Percentiles rank a stretch among this genome's conserved stretches.
Evolutionary conservation across 768 basidiomycete species (phyloP).

Genomic region (Dioszegia crocea): DNA sequence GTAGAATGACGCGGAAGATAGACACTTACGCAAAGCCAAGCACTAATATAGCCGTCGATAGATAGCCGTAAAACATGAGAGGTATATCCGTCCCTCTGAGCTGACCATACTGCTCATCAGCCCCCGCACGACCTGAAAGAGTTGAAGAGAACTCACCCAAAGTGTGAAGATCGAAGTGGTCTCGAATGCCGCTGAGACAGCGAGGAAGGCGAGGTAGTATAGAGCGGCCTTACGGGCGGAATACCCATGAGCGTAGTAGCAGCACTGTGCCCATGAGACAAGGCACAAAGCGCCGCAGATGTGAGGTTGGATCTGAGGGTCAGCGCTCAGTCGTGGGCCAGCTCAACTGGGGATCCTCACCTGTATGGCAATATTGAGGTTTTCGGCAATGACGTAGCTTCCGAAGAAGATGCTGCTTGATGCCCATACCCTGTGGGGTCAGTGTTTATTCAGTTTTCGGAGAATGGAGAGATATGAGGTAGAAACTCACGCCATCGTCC

Average conservation of each 20-base stretch:
- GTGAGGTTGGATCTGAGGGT: constrained; percentile 37
- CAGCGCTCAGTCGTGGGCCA: background rate
- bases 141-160: constrained; percentile 49
- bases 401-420: constrained; percentile 60
- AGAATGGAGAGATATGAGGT: background rate
- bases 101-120: constrained; percentile 48
- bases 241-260: constrained; percentile 59
- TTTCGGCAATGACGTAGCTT: constrained; percentile 60
- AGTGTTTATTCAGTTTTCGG: background rate
- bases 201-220: constrained; percentile 51
- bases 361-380: constrained; percentile 66
- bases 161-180: constrained; percentile 59
- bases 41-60: constrained; percentile 59
- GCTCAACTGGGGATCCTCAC: too few relatives aligned
- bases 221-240: constrained; percentile 45
- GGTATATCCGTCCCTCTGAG: constrained; percentile 49
- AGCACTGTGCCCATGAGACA: constrained; percentile 65
- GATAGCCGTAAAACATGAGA: constrained; percentile 60
- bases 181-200: constrained; percentile 56
- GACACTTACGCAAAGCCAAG: constrained; percentile 52
- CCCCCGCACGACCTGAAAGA: background rate
- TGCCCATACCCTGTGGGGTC: constrained; percentile 57
- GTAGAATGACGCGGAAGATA: background rate
- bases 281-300: constrained; percentile 58
- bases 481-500: constrained; percentile 56